Percentiles rank a stretch among this genome's conserved stretches.
These are phyloP conservation scores for Mycena floridula DNA, from an alignment of 768 basidiomycete species.

Conservation along the genomic window DNA sequence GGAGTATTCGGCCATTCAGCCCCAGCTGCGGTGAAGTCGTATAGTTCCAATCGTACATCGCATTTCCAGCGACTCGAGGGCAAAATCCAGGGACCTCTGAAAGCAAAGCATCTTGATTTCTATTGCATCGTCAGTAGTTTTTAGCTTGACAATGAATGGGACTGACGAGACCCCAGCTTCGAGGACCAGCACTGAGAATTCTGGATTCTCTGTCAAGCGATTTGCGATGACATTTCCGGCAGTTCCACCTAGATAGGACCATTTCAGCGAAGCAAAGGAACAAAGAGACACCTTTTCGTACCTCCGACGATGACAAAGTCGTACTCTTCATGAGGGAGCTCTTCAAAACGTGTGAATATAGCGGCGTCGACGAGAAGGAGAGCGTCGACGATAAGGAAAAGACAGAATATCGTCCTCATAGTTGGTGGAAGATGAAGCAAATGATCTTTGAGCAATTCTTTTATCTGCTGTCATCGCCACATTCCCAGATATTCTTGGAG, in stretches of 20 bases:
- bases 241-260: conserved; percentile 9
- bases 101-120: conserved; percentile 1
- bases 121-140: background rate
- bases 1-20: background rate
- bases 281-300: background rate
- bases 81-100: background rate
- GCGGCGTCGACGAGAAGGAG: no score
- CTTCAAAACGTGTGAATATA: background rate
- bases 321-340: conserved; percentile 1
- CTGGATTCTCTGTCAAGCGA: conserved; percentile 28
- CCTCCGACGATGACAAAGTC: conserved; percentile 11
- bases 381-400: no score
- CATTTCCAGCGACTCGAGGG: background rate
- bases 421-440: no score
- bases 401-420: no score
- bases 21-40: conserved; percentile 6
- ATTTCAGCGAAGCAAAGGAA: background rate
- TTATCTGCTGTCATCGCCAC: no score
- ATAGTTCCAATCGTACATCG: conserved; percentile 13
- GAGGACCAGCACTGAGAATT: conserved; percentile 24
- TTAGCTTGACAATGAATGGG: no score
- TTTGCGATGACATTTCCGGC: conserved; percentile 34
- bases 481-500: no score
- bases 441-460: no score
- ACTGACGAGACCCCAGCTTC: conserved; percentile 10